Evolutionary conservation across 331 rosid species (phyloP).

Genomic region (Prunus yedoensis): DNA sequence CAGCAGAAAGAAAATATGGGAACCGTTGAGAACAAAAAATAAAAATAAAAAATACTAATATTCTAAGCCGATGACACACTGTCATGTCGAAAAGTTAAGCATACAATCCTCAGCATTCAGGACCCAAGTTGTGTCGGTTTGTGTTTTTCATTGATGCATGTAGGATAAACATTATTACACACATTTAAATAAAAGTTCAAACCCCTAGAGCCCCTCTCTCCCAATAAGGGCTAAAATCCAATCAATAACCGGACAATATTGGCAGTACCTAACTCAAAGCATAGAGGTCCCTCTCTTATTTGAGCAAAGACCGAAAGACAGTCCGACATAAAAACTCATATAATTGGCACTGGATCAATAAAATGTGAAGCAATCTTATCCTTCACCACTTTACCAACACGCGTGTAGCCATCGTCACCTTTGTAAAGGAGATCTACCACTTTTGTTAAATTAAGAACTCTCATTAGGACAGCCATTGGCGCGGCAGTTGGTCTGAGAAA

Average conservation of each 20-base stretch:
- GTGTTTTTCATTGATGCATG: too few species aligned
- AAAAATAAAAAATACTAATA: too few species aligned
- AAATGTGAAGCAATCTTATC: constrained; percentile 2
- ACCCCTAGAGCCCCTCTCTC: too few species aligned
- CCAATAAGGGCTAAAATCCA: too few species aligned
- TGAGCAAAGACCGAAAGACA: neutral
- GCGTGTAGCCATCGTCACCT: constrained; percentile 21
- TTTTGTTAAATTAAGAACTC: constrained; percentile 21
- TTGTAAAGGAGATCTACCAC: constrained; percentile 19
- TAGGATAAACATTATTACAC: neutral
- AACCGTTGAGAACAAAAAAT: too few species aligned
- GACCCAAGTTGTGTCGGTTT: too few species aligned
- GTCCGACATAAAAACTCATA: neutral
- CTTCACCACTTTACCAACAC: neutral
- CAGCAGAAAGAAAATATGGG: too few species aligned
- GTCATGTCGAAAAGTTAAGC: too few species aligned
- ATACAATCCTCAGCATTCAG: too few species aligned
- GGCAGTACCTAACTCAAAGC: too few species aligned
- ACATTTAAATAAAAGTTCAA: neutral
- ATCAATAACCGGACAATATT: too few species aligned
- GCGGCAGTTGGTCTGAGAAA: constrained; percentile 1
- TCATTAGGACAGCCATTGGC: constrained; percentile 11
- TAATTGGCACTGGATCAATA: neutral
- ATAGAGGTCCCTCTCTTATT: neutral
- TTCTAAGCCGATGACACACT: too few species aligned